Evolutionary conservation across 2,329 filamentous ascomycete genomes (phyloP).

Genomic region (Microsporum ferrugineum): DNA sequence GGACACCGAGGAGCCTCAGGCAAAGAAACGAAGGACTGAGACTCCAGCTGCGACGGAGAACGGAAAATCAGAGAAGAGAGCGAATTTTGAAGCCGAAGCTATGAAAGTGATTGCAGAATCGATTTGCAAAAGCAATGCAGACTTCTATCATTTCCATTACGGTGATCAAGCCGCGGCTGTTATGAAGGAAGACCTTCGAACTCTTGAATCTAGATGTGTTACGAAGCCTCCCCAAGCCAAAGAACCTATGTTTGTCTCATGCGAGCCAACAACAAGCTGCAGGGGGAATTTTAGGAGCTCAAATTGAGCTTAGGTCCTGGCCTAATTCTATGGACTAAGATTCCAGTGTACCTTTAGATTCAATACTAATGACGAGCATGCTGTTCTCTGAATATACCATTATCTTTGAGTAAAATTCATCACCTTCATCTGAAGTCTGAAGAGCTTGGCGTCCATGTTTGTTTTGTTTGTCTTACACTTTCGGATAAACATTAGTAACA

Average conservation of each 20-base stretch:
- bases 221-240: neutral
- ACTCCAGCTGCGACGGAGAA: neutral
- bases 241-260: neutral
- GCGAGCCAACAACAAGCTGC: neutral
- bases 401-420: neutral
- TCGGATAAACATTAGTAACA: neutral
- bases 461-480: neutral
- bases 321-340: neutral
- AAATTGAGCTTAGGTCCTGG: neutral
- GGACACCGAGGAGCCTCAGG: neutral
- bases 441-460: neutral
- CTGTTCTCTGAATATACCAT: neutral
- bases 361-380: neutral
- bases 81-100: neutral
- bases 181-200: neutral
- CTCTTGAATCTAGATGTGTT: neutral
- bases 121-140: neutral
- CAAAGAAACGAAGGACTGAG: neutral
- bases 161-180: neutral
- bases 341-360: neutral
- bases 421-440: no score
- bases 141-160: constrained; percentile 3
- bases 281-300: neutral
- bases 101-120: neutral
- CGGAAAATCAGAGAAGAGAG: neutral